A percentile compares a stretch with the other conserved stretches of the same genome.
These are phyloP conservation scores for Corallochytrium limacisporum DNA, from an alignment of 78 protist species.

Conservation along the genomic window DNA sequence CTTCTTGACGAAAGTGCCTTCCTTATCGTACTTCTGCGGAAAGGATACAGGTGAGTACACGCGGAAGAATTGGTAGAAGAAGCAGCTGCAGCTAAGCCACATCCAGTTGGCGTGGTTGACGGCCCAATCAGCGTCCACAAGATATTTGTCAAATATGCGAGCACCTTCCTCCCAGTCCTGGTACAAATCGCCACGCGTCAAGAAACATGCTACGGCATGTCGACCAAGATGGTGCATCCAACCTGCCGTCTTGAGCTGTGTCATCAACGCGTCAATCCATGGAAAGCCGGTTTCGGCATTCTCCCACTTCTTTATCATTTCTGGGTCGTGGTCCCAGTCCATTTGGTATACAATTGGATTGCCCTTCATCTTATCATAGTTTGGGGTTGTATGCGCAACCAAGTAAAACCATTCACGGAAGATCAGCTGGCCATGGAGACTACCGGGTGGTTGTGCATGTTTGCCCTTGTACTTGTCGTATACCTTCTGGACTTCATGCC, in stretches of 20 bases:
- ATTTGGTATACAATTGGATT: not conserved
- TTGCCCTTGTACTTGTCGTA: not conserved
- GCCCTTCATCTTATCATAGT: not conserved
- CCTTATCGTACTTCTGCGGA: conserved; percentile 2
- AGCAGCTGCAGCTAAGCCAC: conserved; percentile 30
- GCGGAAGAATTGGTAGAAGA: conserved; percentile 31
- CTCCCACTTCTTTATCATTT: not conserved
- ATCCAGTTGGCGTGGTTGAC: conserved; percentile 43
- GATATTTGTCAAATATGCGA: not conserved
- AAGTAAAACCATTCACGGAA: conserved; percentile 31
- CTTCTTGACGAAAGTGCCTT: not conserved
- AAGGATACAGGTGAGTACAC: conserved; percentile 28
- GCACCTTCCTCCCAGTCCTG: not conserved
- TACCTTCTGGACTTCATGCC: not conserved
- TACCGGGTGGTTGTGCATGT: conserved; percentile 16
- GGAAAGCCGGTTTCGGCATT: conserved; percentile 24
- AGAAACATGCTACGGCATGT: conserved; percentile 45
- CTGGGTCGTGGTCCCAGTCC: not conserved
- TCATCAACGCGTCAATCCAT: conserved; percentile 36
- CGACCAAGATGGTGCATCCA: conserved; percentile 43
- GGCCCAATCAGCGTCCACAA: conserved; percentile 26
- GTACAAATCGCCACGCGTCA: conserved; percentile 37
- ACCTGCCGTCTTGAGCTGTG: no score
- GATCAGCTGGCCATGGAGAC: conserved; percentile 20
- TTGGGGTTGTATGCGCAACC: not conserved